phyloP scores from a whole-genome alignment of 257 asterid species.

The Plantago major region DNA sequence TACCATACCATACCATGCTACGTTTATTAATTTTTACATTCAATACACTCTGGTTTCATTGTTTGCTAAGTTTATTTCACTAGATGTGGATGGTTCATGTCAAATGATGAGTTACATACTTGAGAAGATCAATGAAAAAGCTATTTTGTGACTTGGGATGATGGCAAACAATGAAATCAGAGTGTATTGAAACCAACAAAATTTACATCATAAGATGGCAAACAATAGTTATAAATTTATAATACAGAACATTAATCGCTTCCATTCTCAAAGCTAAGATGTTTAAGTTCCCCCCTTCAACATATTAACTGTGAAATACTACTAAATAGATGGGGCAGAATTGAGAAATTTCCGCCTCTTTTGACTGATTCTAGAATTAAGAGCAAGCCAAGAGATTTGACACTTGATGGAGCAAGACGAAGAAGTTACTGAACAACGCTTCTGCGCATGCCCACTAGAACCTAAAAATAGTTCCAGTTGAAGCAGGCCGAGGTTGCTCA shows the following conservation, averaged over 20 bases:
- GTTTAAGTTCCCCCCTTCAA: background rate
- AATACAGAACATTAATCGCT: constrained; percentile 12
- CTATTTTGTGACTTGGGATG: constrained; percentile 1
- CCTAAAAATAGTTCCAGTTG: constrained; percentile 25
- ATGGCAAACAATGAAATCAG: background rate
- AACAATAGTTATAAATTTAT: constrained; percentile 26
- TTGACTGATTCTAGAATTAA: constrained; percentile 10
- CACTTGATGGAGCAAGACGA: constrained; percentile 6
- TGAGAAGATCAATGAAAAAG: background rate
- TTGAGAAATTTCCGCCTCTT: constrained; percentile 22
- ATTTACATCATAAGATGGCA: constrained; percentile 23
- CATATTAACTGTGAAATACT: constrained; percentile 7
- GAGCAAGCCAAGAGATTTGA: constrained; percentile 22
- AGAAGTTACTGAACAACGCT: constrained; percentile 31
- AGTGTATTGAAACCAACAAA: constrained; percentile 15
- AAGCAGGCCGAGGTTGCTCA: constrained; percentile 51
- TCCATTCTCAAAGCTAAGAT: constrained; percentile 17
- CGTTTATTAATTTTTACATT: too few relatives aligned
- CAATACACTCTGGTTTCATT: too few relatives aligned
- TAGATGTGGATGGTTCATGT: background rate
- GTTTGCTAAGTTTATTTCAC: too few relatives aligned
- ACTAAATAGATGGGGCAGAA: constrained; percentile 19
- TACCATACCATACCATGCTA: too few relatives aligned
- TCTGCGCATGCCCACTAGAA: constrained; percentile 23
- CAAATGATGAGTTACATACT: background rate